These are phyloP conservation scores for Zychaea mexicana DNA, from an alignment of 371 early-diverging fungal genomes.

Conservation along the genomic window DNA sequence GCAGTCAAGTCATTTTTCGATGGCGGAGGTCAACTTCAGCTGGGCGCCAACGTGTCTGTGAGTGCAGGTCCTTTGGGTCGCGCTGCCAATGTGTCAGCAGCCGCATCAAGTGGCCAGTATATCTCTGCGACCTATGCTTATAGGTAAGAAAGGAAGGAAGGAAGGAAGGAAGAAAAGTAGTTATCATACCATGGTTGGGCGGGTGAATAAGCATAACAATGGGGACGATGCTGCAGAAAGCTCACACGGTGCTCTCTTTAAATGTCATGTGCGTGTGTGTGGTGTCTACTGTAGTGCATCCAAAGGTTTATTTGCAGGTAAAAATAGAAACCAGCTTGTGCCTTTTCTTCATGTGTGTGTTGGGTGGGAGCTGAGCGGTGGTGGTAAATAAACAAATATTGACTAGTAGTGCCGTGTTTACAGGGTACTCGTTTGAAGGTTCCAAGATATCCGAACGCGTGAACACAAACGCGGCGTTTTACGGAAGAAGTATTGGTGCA, in stretches of 20 bases:
- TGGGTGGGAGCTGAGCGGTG: not conserved
- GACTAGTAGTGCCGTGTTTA: not conserved
- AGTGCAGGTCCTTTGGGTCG: constrained; percentile 42
- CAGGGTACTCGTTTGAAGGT: constrained; percentile 45
- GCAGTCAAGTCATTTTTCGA: constrained; percentile 47
- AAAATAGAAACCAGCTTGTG: not conserved
- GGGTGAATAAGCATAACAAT: not conserved
- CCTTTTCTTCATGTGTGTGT: not conserved
- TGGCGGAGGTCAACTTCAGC: constrained; percentile 42
- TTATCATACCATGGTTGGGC: no score
- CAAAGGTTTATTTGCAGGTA: constrained; percentile 38
- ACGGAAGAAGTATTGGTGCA: constrained; percentile 36
- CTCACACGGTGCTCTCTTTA: constrained; percentile 1
- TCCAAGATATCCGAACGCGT: constrained; percentile 39
- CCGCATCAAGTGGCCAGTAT: constrained; percentile 23
- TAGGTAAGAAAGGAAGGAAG: constrained; percentile 12
- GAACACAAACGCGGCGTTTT: constrained; percentile 39
- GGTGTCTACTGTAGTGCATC: constrained; percentile 18
- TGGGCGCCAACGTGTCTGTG: constrained; percentile 36
- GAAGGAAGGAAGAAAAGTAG: not conserved
- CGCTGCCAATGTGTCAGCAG: constrained; percentile 33
- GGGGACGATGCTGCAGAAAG: not conserved
- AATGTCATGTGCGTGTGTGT: not conserved
- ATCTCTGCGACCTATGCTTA: constrained; percentile 47
- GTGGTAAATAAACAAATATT: not conserved